phyloP scores from a whole-genome alignment of 495 filamentous ascomycete species.

The Copromyces sp. region DNA sequence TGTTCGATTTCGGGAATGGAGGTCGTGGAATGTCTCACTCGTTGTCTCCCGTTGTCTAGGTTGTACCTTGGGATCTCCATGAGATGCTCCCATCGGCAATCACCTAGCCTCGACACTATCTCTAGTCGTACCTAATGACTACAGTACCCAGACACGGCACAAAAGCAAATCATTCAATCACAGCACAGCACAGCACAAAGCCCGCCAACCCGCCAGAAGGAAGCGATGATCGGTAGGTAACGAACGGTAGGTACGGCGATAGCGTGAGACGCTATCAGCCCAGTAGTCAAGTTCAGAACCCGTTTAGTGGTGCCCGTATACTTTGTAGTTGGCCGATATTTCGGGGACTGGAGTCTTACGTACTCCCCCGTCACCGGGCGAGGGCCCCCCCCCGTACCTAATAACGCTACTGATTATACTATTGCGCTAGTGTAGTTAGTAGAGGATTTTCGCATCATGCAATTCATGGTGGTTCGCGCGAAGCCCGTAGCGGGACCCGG shows the following conservation, averaged over 20 bases:
- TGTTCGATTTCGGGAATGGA: neutral
- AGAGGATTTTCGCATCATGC: neutral
- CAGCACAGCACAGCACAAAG: neutral
- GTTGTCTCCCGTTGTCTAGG: neutral
- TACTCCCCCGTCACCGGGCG: neutral
- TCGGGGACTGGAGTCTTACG: neutral
- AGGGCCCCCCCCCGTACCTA: neutral
- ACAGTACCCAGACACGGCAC: neutral
- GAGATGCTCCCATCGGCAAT: neutral
- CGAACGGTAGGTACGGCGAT: neutral
- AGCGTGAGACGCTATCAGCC: neutral
- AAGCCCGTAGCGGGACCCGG: neutral
- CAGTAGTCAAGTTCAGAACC: neutral
- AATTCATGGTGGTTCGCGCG: neutral
- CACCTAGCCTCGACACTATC: neutral
- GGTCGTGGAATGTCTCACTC: neutral
- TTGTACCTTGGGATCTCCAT: neutral
- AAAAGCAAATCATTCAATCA: neutral
- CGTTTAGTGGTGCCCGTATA: neutral
- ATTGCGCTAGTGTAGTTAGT: neutral
- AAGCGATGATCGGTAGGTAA: neutral
- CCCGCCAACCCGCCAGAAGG: neutral
- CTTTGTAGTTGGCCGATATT: neutral
- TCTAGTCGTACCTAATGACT: neutral
- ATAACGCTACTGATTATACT: neutral